phyloP scores from a whole-genome alignment of 305 asterid genomes.

The Petunia hybrid region DNA sequence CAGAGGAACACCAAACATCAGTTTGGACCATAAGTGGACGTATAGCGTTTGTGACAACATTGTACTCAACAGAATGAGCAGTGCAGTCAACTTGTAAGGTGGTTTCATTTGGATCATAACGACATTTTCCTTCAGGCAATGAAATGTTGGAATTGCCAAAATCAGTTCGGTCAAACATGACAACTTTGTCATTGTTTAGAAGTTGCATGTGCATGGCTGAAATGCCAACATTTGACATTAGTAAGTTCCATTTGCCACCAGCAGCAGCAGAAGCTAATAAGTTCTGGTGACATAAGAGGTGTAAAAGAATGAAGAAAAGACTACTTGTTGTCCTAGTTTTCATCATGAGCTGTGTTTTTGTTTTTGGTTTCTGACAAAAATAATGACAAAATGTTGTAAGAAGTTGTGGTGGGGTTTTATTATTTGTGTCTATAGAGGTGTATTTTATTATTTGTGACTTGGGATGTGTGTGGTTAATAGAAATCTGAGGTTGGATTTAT shows the following conservation, averaged over 20 bases:
- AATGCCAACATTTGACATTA: constrained; percentile 50
- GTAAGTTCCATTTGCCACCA: constrained; percentile 50
- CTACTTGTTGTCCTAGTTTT: not conserved
- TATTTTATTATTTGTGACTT: constrained; percentile 18
- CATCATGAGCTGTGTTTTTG: constrained; percentile 12
- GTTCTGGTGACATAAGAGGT: constrained; percentile 19
- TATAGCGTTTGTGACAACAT: constrained; percentile 44
- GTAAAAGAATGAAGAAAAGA: constrained; percentile 28
- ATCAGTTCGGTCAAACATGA: constrained; percentile 64
- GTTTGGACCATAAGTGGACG: constrained; percentile 66
- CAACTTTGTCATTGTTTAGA: constrained; percentile 57
- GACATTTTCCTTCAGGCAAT: constrained; percentile 52
- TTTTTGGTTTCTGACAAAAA: not conserved
- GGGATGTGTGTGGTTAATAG: not conserved
- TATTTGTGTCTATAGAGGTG: constrained; percentile 15
- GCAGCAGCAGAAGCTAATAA: constrained; percentile 31
- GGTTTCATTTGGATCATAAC: constrained; percentile 47
- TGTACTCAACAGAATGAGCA: constrained; percentile 68
- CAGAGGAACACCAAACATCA: constrained; percentile 75
- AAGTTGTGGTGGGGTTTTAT: not conserved
- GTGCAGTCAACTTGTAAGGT: constrained; percentile 52
- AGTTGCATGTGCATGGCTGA: constrained; percentile 79
- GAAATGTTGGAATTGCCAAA: constrained; percentile 63
- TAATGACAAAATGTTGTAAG: not conserved
- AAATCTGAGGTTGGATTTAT: not conserved